Percentiles rank a stretch among this genome's conserved stretches.
Evolutionary conservation across 805 yeast species (phyloP).

Genomic region (Tanozyma kutaoensis): DNA sequence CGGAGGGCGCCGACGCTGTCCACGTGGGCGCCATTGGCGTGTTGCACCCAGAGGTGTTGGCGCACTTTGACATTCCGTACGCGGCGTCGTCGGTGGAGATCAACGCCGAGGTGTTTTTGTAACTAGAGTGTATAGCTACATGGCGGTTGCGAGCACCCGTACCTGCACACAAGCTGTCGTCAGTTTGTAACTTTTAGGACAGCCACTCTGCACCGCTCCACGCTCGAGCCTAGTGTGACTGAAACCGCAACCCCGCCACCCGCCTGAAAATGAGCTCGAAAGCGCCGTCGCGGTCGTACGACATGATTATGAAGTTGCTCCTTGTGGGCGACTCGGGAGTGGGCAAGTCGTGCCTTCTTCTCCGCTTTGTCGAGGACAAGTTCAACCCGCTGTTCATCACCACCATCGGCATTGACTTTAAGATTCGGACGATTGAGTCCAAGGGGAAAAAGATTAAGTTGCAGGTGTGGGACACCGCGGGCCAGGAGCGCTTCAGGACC

Average conservation of each 20-base stretch:
- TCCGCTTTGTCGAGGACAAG: constrained; percentile 91
- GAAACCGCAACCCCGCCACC: background rate
- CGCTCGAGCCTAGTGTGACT: no score
- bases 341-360: constrained; percentile 78
- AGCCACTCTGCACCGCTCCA: no score
- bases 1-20: constrained; percentile 40
- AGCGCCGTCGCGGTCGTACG: constrained; percentile 64
- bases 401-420: constrained; percentile 96
- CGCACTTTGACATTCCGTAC: constrained; percentile 76
- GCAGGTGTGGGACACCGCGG: constrained; percentile 97
- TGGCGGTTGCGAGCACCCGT: no score
- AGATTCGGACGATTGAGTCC: constrained; percentile 88
- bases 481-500: constrained; percentile 92
- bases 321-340: constrained; percentile 90
- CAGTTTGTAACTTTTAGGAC: no score
- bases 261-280: constrained; percentile 35
- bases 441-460: constrained; percentile 88
- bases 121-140: no score
- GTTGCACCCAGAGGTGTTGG: constrained; percentile 87
- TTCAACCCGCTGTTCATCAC: constrained; percentile 95
- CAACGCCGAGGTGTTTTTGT: constrained; percentile 78
- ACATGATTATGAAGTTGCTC: constrained; percentile 81
- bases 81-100: constrained; percentile 90
- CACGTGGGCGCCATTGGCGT: constrained; percentile 84
- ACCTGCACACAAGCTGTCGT: no score